phyloP scores from a whole-genome alignment of 1,139 yeast genomes.

The Scheffersomyces illinoinensis region DNA sequence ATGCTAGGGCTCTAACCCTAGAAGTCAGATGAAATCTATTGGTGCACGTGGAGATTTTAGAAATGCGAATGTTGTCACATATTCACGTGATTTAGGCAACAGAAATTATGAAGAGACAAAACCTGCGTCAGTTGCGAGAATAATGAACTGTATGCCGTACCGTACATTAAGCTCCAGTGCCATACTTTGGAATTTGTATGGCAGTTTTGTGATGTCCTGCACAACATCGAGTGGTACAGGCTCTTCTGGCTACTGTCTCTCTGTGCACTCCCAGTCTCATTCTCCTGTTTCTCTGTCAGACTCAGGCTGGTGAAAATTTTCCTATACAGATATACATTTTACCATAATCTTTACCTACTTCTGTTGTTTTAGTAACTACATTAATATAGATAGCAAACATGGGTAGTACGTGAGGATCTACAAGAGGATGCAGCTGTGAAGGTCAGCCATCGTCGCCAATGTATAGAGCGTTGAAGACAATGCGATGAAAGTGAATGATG shows the following conservation, averaged over 20 bases:
- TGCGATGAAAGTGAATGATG: not conserved
- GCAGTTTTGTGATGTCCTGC: not conserved
- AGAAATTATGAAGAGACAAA: not conserved
- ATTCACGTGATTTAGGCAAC: not conserved
- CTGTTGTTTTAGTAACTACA: conserved; percentile 10
- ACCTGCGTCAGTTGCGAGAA: not conserved
- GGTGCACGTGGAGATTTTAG: not conserved
- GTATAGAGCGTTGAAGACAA: not conserved
- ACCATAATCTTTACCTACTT: conserved; percentile 10
- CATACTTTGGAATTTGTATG: not conserved
- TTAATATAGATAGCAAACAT: conserved; percentile 47
- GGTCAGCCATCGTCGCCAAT: not conserved
- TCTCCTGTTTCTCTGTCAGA: not conserved
- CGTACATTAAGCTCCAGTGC: not conserved
- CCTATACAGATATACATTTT: conserved; percentile 9
- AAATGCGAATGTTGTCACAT: not conserved
- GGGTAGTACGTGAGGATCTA: conserved; percentile 59
- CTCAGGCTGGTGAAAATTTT: conserved; percentile 11
- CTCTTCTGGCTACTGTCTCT: not conserved
- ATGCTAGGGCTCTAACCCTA: not conserved
- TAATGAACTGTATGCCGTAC: not conserved
- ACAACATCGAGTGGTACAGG: not conserved
- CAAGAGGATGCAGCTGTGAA: not conserved
- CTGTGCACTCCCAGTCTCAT: not conserved
- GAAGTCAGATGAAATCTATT: not conserved